Evolutionary conservation across 331 rosid genomes (phyloP), one percentile per base, ranked within the genome.

Genomic region (Rosa hybrid): DNA sequence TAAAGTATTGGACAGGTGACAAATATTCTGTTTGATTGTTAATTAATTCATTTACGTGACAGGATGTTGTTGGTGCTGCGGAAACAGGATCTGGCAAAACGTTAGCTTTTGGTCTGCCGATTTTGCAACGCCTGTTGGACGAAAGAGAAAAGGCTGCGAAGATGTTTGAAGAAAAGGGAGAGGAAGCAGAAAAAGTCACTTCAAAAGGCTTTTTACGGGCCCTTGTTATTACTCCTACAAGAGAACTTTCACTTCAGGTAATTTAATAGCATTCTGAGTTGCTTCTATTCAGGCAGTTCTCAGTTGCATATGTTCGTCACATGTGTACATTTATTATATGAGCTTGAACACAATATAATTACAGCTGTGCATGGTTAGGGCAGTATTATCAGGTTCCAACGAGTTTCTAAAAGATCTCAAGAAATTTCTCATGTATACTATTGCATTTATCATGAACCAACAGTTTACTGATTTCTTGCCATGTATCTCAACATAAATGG

Each of bases 181-280:
- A 88, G 50, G 90, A 88, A 81, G 84, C 83, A 27, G 86, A 89
- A 62, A 88, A 75, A 6, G 70, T 72, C 80, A 74, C 93, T 83
- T 83, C 87, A 30, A 86, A 83, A 68, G 90, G 94, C 13, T 53
- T 89, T 86, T 81, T 95, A 78, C 92, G 98, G 81, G 91, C 93
- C 86, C 98, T 95, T 45, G 85, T 95, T 72, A 90, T 93, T 83
- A 90, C 98, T 86, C 99, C 99, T 34, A 93, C 99, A 5, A 89
- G 99, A 85, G 99, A 95, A 86, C 98, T 95, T 81, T 98, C 98
- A 73, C 83, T 89, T 86, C 99, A 95, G 99, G 99, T 95, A 83
- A 67, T 69, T 21, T 70, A 69, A 23, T 72, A 23, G 77, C 83
- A 78, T 80, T 77, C 16, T 56, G 8, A 0, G 38, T 74, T 77